Base-by-base conservation (phyloP, 495 filamentous ascomycete species). In the Jackrogersella multiformis region DNA sequence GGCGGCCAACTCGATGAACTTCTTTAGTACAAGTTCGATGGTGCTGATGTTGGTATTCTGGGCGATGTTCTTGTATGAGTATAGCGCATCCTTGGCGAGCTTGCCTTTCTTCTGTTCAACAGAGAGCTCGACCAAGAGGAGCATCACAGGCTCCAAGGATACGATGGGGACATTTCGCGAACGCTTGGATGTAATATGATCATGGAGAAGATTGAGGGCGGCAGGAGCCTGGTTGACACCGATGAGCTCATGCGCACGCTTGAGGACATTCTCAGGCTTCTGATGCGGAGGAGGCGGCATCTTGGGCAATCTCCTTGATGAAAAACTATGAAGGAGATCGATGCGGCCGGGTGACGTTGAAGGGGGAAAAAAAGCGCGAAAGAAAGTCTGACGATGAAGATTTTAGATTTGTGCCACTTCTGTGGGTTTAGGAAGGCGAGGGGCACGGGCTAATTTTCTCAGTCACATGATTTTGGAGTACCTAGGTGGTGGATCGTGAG, bases 21-120 rank as follows among this genome's bases (percentile, higher is more conserved):
- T 93, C 80, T 96, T 96, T 61, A 98, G 87, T 46, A 99, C 96
- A 56, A 96, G 78, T 88, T 99, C 95, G 77, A 99, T 99, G 34
- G 96, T 98, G 70, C 88, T 93, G 55, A 99, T 94, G 73, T 97
- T 99, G 69, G 94, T 97, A 81, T 98, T 99, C 80, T 99, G 95
- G 46, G 92, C 92, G 69, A 97, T 97, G 77, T 99, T 99, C 86
- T 99, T 99, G 86, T 99, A 99, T 73, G 97, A 93, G 74, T 98
- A 99, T 26, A 99, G 85, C 51, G 95, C 95, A 85, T 99, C 95
- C 84, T 99, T 99, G 78, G 95, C 95, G 26, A 94, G 85, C 79
- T 98, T 99, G 61, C 94, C 95, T 79, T 97, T 98, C 80, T 93
- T 90, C 71, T 97, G 88, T 73, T 97, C 93, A 68, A 99, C 95